Base-by-base conservation (phyloP, 768 basidiomycete species). In the Asterophora lycoperdoides region DNA sequence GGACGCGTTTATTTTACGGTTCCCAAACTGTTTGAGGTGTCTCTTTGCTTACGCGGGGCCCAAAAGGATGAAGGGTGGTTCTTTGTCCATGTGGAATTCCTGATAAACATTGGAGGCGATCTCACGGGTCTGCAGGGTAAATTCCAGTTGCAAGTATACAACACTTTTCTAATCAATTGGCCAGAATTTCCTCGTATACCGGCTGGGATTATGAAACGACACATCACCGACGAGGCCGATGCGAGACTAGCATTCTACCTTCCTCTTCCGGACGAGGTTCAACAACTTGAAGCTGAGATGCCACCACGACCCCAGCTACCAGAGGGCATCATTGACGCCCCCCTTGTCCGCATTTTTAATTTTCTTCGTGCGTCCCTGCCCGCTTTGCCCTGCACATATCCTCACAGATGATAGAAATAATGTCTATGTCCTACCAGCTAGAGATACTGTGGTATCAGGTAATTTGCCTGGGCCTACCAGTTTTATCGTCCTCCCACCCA, bases 401-500 rank as follows among this genome's bases (percentile, higher is more conserved):
- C 51, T 49, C 41, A 43, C 26, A 8, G 20, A 46, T 20, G 20
- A 5, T 53, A 94, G 92, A 93, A 63, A 86, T 90, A 74, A 89
- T 93, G 80, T 89, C 91, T 1, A 66, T 96, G 50, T 86, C 89
- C 2, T 96, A 96, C 66, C 93, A 95, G 59, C 75, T 97, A 13
- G 94, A 93, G 65, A 87, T 93, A 53, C 65, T 97, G 41, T 84
- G 83, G 77, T 87, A 83, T 59, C 90, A 93, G 61, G 77, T 76
- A 54, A 29, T 63, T 60, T 41, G 17, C 14, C 11, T 3, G 15
- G 4, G 7, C 23, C 32, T 42, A 34, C 34, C 26, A 19, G 13
- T 35, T 35, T 30, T 44, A 7, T 41, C 53, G 15, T 26, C 35
- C 26, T 43, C 38, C 39, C 34, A 44, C 38, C 39, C 34, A 44